Base-by-base conservation (phyloP, 2,329 filamentous ascomycete species). In the Aureobasidium namibiae region DNA sequence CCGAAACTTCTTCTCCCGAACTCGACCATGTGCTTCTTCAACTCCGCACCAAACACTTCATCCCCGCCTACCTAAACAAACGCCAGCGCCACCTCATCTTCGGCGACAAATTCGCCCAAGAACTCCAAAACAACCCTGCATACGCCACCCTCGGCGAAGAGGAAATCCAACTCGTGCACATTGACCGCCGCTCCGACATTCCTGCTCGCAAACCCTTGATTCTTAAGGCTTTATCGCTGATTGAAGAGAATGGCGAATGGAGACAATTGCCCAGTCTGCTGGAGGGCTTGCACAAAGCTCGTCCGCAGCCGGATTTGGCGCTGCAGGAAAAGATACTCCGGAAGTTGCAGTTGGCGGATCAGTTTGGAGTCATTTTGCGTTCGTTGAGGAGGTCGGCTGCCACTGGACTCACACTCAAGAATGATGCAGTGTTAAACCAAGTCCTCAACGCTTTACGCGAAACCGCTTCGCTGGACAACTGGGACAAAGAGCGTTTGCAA, bases 1-100 rank as follows among this genome's bases (percentile, higher is more conserved):
- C 68, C 52, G 65, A 72, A 36, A 70, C 75, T 11, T 72, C 75
- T 11, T 71, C 70, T 14, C 67, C 73, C 50, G 70, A 74, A 45
- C 74, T 79, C 58, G 67, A 75, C 52, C 52, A 65, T 21, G 62
- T 76, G 36, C 73, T 80, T 60, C 63, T 67, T 6, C 68, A 63
- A 10, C 67, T 78, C 56, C 76, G 77, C 62, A 68, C 67, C 46
- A 74, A 74, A 53, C 66, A 78, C 64, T 71, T 79, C 60, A 70
- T 79, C 23, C 77, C 77, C 13, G 65, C 66, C 46, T 73, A 76
- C 65, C 72, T 80, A 56, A 72, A 68, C 60, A 62, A 65, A 16
- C 68, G 69, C 39, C 75, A 79, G 63, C 65, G 69, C 31, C 67
- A 71, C 60, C 71, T 79, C 31, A 73, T 79, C 63, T 78, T 73